Percentiles rank a stretch among this genome's conserved stretches.
phyloP scores from a whole-genome alignment of 2,329 filamentous ascomycete species.

The Teratosphaeria viscida region DNA sequence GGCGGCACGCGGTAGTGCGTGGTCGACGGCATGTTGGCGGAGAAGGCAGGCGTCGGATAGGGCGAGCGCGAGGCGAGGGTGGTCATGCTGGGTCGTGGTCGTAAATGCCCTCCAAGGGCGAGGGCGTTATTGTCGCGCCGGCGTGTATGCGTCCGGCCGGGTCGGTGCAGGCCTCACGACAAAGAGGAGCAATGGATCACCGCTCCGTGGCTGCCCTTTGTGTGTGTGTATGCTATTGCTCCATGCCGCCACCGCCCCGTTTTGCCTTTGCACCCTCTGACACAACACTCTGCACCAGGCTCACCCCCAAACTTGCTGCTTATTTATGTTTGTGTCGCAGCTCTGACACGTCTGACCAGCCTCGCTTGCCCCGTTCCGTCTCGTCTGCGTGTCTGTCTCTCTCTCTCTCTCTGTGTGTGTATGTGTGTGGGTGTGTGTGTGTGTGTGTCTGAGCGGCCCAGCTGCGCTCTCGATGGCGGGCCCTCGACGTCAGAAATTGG shows the following conservation, averaged over 20 bases:
- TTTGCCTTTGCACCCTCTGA: background rate
- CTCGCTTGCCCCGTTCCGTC: background rate
- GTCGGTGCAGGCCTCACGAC: background rate
- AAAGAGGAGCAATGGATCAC: background rate
- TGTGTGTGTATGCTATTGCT: background rate
- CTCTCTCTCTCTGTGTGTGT: too few species aligned
- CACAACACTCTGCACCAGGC: background rate
- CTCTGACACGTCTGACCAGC: background rate
- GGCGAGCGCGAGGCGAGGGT: constrained; percentile 69
- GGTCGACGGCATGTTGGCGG: constrained; percentile 13
- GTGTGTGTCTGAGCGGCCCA: background rate
- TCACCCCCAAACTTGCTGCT: background rate
- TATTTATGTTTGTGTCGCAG: background rate
- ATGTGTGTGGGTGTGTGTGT: too few species aligned
- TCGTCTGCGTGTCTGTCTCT: background rate
- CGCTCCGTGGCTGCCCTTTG: background rate
- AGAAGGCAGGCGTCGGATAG: constrained; percentile 44
- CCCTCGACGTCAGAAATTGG: background rate
- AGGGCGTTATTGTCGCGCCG: background rate
- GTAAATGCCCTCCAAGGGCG: background rate
- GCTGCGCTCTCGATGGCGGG: background rate
- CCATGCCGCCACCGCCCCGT: background rate
- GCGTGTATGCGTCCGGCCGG: background rate
- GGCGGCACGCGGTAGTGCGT: constrained; percentile 17
- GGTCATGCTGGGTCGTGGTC: constrained; percentile 44